phyloP scores from a whole-genome alignment of 2,329 filamentous ascomycete genomes.

The Blastomyces gilchristii region DNA sequence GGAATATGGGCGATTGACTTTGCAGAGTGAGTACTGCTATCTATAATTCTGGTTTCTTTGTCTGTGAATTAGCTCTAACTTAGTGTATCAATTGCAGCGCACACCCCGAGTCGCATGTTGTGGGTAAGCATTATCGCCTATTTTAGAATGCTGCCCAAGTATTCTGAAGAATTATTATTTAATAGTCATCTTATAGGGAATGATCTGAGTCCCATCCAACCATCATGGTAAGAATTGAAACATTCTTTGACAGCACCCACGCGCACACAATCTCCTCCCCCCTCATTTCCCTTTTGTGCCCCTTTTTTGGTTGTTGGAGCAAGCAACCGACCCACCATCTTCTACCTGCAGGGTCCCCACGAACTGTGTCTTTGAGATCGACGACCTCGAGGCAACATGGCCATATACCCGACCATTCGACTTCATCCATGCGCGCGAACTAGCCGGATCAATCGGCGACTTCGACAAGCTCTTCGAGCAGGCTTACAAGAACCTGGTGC shows the following conservation, averaged over 20 bases:
- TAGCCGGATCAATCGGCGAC: conserved; percentile 18
- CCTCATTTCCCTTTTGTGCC: background rate
- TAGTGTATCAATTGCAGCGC: background rate
- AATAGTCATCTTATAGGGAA: conserved; percentile 3
- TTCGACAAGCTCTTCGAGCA: conserved; percentile 17
- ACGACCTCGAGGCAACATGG: conserved; percentile 21
- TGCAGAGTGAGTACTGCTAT: conserved; percentile 22
- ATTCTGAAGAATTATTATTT: background rate
- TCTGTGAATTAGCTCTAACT: conserved; percentile 11
- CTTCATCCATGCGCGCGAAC: conserved; percentile 19
- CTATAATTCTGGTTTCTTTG: conserved; percentile 15
- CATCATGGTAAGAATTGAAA: conserved; percentile 4
- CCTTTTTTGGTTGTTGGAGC: background rate
- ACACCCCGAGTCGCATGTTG: conserved; percentile 2
- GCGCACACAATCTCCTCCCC: background rate
- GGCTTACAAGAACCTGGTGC: conserved; percentile 30
- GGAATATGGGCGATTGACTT: conserved; percentile 36
- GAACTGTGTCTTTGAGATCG: conserved; percentile 20
- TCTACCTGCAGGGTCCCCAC: conserved; percentile 18
- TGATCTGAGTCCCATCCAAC: conserved; percentile 10
- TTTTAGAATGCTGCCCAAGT: background rate
- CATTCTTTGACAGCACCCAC: background rate
- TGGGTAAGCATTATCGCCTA: conserved; percentile 13
- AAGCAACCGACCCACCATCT: background rate
- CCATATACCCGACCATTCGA: conserved; percentile 12